Conservation (phyloP, 192 early-diverging fungal genomes). For the Coemansia reversa region DNA sequence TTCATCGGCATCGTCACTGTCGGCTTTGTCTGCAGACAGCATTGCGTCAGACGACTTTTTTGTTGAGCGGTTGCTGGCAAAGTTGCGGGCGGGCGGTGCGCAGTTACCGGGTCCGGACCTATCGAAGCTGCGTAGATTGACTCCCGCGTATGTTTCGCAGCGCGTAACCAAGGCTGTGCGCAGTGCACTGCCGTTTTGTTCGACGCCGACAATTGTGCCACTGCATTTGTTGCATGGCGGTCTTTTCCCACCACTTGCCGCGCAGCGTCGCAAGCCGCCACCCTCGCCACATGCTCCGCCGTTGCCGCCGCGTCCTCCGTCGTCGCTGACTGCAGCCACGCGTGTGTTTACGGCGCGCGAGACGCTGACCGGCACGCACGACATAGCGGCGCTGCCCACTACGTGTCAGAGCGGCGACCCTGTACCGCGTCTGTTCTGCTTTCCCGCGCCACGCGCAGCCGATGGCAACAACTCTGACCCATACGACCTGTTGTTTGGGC, state of each 20-base stretch:
- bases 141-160: slow-evolving; percentile 25
- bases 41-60: slow-evolving; percentile 18
- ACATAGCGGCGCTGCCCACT: background rate
- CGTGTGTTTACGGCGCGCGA: slow-evolving; percentile 5
- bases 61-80: slow-evolving; percentile 15
- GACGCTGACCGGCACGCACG: slow-evolving; percentile 14
- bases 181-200: slow-evolving; percentile 22
- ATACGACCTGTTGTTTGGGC: slow-evolving; percentile 20
- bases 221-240: slow-evolving; percentile 15
- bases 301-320: background rate
- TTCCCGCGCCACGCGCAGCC: slow-evolving; percentile 2
- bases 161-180: slow-evolving; percentile 13
- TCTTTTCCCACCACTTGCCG: slow-evolving; percentile 9
- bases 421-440: slow-evolving; percentile 17
- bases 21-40: slow-evolving; percentile 9
- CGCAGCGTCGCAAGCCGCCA: background rate
- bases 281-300: background rate
- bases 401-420: slow-evolving; percentile 6
- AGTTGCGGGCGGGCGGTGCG: slow-evolving; percentile 12
- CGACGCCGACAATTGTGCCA: slow-evolving; percentile 9
- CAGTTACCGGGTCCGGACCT: slow-evolving; percentile 12
- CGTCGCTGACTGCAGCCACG: slow-evolving; percentile 16
- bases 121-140: slow-evolving; percentile 16
- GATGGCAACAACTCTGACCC: background rate
- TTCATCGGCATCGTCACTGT: slow-evolving; percentile 7